Conservation (phyloP, 176 grass and related monocot species). For the Neostapfia colusana region DNA sequence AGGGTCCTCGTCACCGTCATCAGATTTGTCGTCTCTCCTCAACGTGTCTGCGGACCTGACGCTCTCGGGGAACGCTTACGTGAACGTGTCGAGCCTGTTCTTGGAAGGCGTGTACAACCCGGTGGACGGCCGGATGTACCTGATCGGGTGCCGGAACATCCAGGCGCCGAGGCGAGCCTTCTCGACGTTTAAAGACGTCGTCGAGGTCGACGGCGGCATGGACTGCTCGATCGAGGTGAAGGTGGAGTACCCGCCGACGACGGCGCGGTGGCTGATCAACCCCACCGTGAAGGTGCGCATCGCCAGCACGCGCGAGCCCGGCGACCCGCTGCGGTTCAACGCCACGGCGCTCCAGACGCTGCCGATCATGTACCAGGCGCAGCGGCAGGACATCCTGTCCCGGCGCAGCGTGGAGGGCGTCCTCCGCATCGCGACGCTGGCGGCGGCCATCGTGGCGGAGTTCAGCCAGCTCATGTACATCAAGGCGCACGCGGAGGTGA, state of each 20-base stretch:
- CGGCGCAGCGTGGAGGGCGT: slow-evolving; percentile 75
- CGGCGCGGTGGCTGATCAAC: slow-evolving; percentile 77
- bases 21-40: slow-evolving; percentile 7
- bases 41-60: slow-evolving; percentile 52
- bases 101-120: slow-evolving; percentile 92
- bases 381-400: slow-evolving; percentile 77
- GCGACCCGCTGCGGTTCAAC: slow-evolving; percentile 60
- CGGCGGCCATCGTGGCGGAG: slow-evolving; percentile 55
- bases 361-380: slow-evolving; percentile 64
- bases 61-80: slow-evolving; percentile 1
- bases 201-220: slow-evolving; percentile 52
- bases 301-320: slow-evolving; percentile 51
- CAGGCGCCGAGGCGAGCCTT: slow-evolving; percentile 43
- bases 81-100: slow-evolving; percentile 42
- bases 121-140: slow-evolving; percentile 74
- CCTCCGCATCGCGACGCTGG: slow-evolving; percentile 68
- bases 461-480: slow-evolving; percentile 75
- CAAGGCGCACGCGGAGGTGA: slow-evolving; percentile 48
- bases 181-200: slow-evolving; percentile 26
- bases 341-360: slow-evolving; percentile 61
- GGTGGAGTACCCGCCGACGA: slow-evolving; percentile 85
- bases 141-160: slow-evolving; percentile 71
- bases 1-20: no score
- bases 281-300: slow-evolving; percentile 62
- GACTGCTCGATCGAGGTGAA: slow-evolving; percentile 86